Percentiles rank a stretch among this genome's conserved stretches.
Conservation (phyloP, 2,329 filamentous ascomycete genomes). For the Fusarium clavum region DNA sequence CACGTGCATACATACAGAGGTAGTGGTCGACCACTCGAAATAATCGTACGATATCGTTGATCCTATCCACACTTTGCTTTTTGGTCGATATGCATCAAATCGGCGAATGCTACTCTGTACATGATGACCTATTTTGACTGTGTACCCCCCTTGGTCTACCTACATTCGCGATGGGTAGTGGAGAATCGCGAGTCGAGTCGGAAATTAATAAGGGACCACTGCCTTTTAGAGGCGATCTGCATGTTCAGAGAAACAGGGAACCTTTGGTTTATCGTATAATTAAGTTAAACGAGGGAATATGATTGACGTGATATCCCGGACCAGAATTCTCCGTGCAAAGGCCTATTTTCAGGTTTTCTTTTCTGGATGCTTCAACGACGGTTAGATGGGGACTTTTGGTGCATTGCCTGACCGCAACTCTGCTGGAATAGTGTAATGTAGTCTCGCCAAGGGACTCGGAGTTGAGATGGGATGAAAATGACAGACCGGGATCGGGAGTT, state of each 20-base stretch:
- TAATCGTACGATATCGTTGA: constrained; percentile 28
- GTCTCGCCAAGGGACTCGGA: neutral
- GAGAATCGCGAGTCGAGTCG: constrained; percentile 10
- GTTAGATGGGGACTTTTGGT: constrained; percentile 2
- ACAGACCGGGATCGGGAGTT: neutral
- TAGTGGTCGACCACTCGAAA: constrained; percentile 12
- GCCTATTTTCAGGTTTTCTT: neutral
- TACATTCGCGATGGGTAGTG: constrained; percentile 6
- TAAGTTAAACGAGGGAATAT: neutral
- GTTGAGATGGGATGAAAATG: neutral
- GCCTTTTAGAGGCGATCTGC: constrained; percentile 9
- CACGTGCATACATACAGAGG: constrained; percentile 22
- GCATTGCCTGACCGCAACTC: neutral
- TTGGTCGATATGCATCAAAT: neutral
- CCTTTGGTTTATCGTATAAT: neutral
- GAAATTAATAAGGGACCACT: constrained; percentile 39
- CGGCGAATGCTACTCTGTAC: neutral
- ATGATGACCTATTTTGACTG: neutral
- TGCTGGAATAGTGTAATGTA: neutral
- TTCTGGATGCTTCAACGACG: constrained; percentile 2
- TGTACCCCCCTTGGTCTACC: neutral
- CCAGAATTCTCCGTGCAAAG: constrained; percentile 27
- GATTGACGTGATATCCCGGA: constrained; percentile 10
- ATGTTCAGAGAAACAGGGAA: constrained; percentile 1
- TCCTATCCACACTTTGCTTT: neutral